phyloP scores from a whole-genome alignment of 148 eudicot genomes.

The Rhododendron mucronatum region DNA sequence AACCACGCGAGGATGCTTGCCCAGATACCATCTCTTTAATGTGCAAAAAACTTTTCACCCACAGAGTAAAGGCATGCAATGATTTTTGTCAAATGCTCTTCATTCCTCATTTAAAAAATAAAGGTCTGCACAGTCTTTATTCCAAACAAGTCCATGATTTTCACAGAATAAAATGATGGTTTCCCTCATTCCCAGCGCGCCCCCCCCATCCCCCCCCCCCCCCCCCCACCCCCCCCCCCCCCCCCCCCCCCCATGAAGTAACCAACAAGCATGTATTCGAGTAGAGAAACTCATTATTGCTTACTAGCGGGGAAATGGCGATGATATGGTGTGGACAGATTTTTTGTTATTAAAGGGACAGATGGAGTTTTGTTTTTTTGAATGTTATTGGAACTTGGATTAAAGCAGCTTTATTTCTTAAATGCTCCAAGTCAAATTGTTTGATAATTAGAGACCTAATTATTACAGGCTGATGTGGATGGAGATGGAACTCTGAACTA shows the following conservation, averaged over 20 bases:
- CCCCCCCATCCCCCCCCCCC: too few relatives aligned
- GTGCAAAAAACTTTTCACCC: background rate
- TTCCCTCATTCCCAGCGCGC: too few relatives aligned
- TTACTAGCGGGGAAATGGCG: background rate
- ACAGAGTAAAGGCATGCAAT: background rate
- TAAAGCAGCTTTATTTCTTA: background rate
- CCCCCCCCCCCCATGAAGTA: too few relatives aligned
- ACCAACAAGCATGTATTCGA: background rate
- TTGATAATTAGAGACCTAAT: conserved; percentile 11
- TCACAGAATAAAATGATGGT: background rate
- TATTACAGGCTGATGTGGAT: conserved; percentile 67
- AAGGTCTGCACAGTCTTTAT: background rate
- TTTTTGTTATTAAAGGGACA: background rate
- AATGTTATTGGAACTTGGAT: background rate
- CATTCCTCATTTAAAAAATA: background rate
- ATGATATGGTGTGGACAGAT: background rate
- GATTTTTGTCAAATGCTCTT: background rate
- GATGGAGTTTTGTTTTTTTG: background rate
- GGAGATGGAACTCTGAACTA: conserved; percentile 66
- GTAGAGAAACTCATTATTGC: background rate
- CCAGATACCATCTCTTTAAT: background rate
- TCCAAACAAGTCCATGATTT: background rate
- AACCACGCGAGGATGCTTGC: background rate
- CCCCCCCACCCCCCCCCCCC: too few relatives aligned
- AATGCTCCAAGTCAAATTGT: background rate